Evolutionary conservation across 768 basidiomycete genomes (phyloP).

Genomic region (Punctularia strigosozonata): DNA sequence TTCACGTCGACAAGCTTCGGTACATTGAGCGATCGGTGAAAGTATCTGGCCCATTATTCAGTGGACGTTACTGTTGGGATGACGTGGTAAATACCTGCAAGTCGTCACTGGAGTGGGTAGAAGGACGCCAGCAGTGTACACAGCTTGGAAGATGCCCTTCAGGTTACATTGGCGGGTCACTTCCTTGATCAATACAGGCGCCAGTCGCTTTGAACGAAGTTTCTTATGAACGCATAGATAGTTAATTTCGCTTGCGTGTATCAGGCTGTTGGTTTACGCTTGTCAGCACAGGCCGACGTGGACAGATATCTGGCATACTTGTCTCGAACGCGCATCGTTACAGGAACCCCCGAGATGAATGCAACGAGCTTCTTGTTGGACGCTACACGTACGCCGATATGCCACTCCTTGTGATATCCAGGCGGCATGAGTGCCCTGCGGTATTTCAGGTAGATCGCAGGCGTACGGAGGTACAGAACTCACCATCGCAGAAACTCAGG

Average conservation of each 20-base stretch:
- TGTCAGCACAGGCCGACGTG: slow-evolving; percentile 1
- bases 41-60: slow-evolving; percentile 48
- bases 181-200: slow-evolving; percentile 96
- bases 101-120: slow-evolving; percentile 88
- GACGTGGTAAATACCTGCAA: slow-evolving; percentile 45
- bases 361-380: slow-evolving; percentile 91
- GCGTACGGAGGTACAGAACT: slow-evolving; percentile 6
- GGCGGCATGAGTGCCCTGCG: slow-evolving; percentile 89
- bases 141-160: slow-evolving; percentile 87
- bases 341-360: slow-evolving; percentile 90
- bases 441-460: not conserved
- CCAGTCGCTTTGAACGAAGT: slow-evolving; percentile 84
- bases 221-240: slow-evolving; percentile 98
- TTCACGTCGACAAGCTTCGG: slow-evolving; percentile 84
- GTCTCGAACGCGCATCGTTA: slow-evolving; percentile 72
- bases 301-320: slow-evolving; percentile 41
- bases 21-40: slow-evolving; percentile 85
- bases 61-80: slow-evolving; percentile 4
- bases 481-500: slow-evolving; percentile 91
- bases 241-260: slow-evolving; percentile 85
- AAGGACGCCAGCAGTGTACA: slow-evolving; percentile 91
- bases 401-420: slow-evolving; percentile 90
- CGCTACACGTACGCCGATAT: slow-evolving; percentile 85
- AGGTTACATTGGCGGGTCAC: slow-evolving; percentile 89
- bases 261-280: slow-evolving; percentile 30